Evolutionary conservation across 1,284 basidiomycete species (phyloP), one percentile per base, ranked within the genome.

Genomic region (Ceratorhiza oryzae-sativae): DNA sequence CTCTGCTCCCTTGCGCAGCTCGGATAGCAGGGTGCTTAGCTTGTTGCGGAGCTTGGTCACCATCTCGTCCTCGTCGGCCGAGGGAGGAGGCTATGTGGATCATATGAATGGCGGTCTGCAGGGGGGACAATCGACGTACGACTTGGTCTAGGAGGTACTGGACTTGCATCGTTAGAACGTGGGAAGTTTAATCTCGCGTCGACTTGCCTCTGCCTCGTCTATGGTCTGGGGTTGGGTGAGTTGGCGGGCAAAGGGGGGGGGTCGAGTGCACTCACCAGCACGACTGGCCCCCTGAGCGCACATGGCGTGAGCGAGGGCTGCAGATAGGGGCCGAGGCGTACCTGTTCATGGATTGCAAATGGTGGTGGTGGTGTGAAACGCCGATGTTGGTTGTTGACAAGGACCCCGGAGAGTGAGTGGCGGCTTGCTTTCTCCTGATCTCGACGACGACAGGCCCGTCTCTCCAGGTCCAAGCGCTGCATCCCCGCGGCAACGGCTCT

Each of bases 101-200:
- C 45, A 25, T 34, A 48, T 53, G 15, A 63, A 18, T 42, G 32
- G 55, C 2, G 41, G 45, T 12, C 13, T 42, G 32, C 5, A 36
- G 32, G 15, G 3, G 34, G 61, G 25, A 56, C 41, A 41, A n/a
- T n/a, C 2, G 18, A 45, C 45, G 9, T 36, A 72, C 73, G 60
- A 74, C 71, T 62, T 74, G 73, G 58, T 74, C 73, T 15, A 74
- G 73, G 39, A 74, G 73, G 46, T 49, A 74, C 71, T 73, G 34
- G n/a, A n/a, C n/a, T n/a, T 25, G 27, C 27, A 18, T 25, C 9
- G 30, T 59, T 18, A 67, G 62, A n/a, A 32, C 42, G 48, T 63
- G 48, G 62, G 60, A 41, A 56, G 36, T 45, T n/a, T 61, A 30
- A 58, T 27, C 13, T 41, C 32, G 23, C 23, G 23, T 32, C 12